These are phyloP conservation scores for Blepharisma japonicum DNA, from an alignment of 73 alveolate species.

Conservation along the genomic window DNA sequence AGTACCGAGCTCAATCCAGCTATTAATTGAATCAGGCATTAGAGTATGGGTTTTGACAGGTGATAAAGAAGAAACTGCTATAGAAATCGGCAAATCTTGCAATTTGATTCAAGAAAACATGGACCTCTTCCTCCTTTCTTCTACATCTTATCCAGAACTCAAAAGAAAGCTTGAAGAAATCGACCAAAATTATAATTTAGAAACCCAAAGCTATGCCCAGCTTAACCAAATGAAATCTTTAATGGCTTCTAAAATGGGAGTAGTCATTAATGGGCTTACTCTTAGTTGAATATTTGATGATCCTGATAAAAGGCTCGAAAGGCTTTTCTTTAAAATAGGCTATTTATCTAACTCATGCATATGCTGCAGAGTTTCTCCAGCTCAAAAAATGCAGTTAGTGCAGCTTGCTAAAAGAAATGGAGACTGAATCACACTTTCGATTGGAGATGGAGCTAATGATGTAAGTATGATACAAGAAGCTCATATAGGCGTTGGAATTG, in stretches of 20 bases:
- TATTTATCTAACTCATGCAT: conserved; percentile 53
- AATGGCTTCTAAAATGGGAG: conserved; percentile 21
- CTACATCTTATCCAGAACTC: conserved; percentile 35
- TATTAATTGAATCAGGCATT: conserved; percentile 79
- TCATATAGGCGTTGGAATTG: conserved; percentile 83
- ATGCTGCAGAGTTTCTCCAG: conserved; percentile 87
- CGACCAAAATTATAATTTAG: neutral
- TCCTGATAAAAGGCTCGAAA: conserved; percentile 2
- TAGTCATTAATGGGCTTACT: conserved; percentile 39
- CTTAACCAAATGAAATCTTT: neutral
- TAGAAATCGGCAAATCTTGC: conserved; percentile 90
- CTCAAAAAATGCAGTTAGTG: conserved; percentile 94
- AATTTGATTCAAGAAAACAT: conserved; percentile 70
- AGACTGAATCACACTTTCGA: conserved; percentile 28
- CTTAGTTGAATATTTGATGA: neutral
- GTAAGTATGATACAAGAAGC: conserved; percentile 83
- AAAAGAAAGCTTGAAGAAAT: conserved; percentile 19
- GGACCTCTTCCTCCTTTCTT: conserved; percentile 62
- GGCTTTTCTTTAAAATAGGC: conserved; percentile 19
- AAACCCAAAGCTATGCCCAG: neutral
- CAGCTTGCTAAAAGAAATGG: conserved; percentile 67
- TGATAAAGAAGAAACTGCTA: conserved; percentile 93
- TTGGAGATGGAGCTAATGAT: conserved; percentile 88
- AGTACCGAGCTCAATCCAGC: conserved; percentile 86
- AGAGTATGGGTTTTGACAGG: conserved; percentile 95